Evolutionary conservation across 192 early-diverging fungal species (phyloP), one percentile per base, ranked within the genome.

Genomic region (Podila minutissima): DNA sequence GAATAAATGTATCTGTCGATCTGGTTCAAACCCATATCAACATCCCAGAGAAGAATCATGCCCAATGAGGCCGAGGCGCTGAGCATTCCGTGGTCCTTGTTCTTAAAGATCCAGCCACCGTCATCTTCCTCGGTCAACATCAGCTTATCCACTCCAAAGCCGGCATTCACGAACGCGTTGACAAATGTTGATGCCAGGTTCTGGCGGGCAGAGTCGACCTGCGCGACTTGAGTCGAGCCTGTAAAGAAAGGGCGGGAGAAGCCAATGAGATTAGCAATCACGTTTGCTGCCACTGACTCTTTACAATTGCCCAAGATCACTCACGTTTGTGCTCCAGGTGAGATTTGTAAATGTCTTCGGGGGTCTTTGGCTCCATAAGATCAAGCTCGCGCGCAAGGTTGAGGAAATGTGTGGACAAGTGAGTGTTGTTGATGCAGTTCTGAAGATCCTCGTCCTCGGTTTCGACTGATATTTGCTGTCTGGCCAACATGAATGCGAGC

Each of bases 281-380:
- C 41, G 13, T 46, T 46, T 46, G 15, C 41, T 46, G 15, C 26
- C 29, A 28, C 6, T 38, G n/a, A 4, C 66, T 55, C 22, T 17
- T 26, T 22, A 4, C 50, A 53, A 26, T 55, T 5, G 1, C 10
- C 20, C 20, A 55, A 55, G 22, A 55, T 1, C n/a, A 55, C 86
- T 82, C 89, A 91, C 92, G 88, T 46, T 89, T 91, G 84, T 97
- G 96, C 83, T 99, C 97, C 72, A 98, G 82, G 78, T 98, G 96
- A 60, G 89, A 90, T 86, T 99, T 99, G 89, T 99, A 99, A 73
- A 99, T 97, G 75, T 99, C 98, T 74, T 98, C 97, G 3, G 98
- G 97, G 19, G 92, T 88, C 85, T 98, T 98, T 55, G 98, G 90
- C 62, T 98, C 98, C 79, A 97, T 86, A 53, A 99, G 91, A 84